A percentile compares a stretch with the other conserved stretches of the same genome.
phyloP scores from a whole-genome alignment of 805 yeast genomes.

The Candida anglica region DNA sequence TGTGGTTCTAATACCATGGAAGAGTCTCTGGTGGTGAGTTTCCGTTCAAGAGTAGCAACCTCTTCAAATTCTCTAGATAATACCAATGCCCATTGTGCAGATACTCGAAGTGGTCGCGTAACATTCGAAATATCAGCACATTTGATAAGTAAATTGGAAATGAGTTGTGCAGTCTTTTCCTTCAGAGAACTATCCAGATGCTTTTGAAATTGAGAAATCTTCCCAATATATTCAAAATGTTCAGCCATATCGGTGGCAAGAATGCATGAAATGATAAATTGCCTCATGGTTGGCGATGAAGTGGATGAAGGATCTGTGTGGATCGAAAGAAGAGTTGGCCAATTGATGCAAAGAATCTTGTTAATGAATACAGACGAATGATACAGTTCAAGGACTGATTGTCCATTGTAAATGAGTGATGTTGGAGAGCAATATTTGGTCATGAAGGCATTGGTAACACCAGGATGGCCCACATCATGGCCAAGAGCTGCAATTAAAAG shows the following conservation, averaged over 20 bases:
- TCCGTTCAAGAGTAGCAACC: conserved; percentile 49
- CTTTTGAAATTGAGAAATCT: conserved; percentile 34
- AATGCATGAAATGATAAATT: conserved; percentile 32
- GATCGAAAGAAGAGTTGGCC: conserved; percentile 30
- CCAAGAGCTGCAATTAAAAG: conserved; percentile 82
- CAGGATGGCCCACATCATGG: conserved; percentile 97
- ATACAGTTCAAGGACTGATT: conserved; percentile 76
- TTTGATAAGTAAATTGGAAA: conserved; percentile 72
- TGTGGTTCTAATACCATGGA: conserved; percentile 5
- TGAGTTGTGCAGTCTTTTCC: conserved; percentile 32
- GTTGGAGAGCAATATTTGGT: conserved; percentile 57
- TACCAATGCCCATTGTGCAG: conserved; percentile 85
- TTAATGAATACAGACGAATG: conserved; percentile 65
- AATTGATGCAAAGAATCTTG: conserved; percentile 26
- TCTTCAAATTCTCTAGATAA: conserved; percentile 75
- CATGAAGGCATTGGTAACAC: conserved; percentile 79
- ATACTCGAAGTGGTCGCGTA: conserved; percentile 69
- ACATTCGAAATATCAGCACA: conserved; percentile 97
- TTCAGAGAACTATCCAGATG: conserved; percentile 3
- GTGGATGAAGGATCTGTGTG: conserved; percentile 14
- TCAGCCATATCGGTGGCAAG: conserved; percentile 85
- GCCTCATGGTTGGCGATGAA: conserved; percentile 14
- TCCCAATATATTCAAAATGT: conserved; percentile 67
- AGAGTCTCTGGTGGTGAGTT: conserved; percentile 8
- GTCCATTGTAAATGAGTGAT: conserved; percentile 55